These are phyloP conservation scores for Stemphylium beticola DNA, from an alignment of 2,329 filamentous ascomycete genomes.

Conservation along the genomic window DNA sequence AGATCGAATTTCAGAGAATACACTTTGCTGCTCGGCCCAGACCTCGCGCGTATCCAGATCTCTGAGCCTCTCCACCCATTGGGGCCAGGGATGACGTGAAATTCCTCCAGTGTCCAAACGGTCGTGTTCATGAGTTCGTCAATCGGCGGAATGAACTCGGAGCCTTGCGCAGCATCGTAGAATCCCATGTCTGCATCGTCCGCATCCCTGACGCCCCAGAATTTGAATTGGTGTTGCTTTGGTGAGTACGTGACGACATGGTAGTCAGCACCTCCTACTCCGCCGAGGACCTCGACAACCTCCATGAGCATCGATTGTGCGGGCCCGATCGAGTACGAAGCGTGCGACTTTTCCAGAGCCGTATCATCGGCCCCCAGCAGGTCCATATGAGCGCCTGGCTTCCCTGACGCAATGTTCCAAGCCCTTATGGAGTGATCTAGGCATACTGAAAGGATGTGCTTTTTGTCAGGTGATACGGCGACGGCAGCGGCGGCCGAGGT, in stretches of 20 bases:
- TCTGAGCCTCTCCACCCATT: constrained; percentile 49
- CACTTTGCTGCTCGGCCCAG: constrained; percentile 66
- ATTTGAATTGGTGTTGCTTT: constrained; percentile 89
- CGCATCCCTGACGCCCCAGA: constrained; percentile 78
- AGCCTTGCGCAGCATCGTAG: constrained; percentile 72
- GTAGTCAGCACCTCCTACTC: constrained; percentile 58
- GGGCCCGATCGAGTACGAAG: constrained; percentile 77
- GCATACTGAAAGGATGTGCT: constrained; percentile 76
- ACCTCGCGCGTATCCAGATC: constrained; percentile 59
- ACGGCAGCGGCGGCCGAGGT: constrained; percentile 69
- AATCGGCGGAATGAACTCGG: constrained; percentile 67
- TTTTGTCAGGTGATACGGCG: constrained; percentile 54
- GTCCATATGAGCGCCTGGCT: constrained; percentile 77
- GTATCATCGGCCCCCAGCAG: constrained; percentile 67
- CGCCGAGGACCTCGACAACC: constrained; percentile 65
- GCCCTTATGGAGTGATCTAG: constrained; percentile 87
- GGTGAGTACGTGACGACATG: constrained; percentile 85
- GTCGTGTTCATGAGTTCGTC: constrained; percentile 58
- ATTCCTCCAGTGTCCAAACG: constrained; percentile 59
- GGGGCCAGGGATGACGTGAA: constrained; percentile 49
- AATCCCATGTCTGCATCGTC: constrained; percentile 65
- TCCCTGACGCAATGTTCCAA: constrained; percentile 86
- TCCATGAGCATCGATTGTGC: constrained; percentile 78
- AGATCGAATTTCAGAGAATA: constrained; percentile 75
- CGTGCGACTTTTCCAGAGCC: constrained; percentile 69